Evolutionary conservation across 208 protist species (phyloP).

Genomic region (Trypanosoma platydactyli): DNA sequence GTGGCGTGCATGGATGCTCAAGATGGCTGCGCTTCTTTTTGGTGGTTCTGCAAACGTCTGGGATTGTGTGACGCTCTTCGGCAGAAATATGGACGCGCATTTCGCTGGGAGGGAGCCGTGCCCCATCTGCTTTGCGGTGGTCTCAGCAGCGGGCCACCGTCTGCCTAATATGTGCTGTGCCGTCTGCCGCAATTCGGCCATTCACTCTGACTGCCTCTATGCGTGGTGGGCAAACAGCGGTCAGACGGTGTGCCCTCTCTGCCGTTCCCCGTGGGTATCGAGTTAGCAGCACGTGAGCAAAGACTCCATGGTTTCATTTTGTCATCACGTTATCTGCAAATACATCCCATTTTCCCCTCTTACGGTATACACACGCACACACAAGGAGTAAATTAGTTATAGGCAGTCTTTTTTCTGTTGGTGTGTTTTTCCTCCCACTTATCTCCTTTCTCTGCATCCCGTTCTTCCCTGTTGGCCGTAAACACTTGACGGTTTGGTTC

Average conservation of each 20-base stretch:
- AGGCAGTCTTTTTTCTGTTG: too few relatives aligned
- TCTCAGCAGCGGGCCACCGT: conserved; percentile 72
- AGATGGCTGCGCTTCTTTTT: conserved; percentile 90
- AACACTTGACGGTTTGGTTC: too few relatives aligned
- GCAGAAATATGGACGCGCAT: conserved; percentile 89
- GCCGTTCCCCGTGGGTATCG: conserved; percentile 83
- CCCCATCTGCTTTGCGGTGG: conserved; percentile 91
- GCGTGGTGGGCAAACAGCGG: conserved; percentile 89
- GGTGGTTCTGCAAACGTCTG: conserved; percentile 71
- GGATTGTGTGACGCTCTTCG: conserved; percentile 88
- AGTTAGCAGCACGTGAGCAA: too few relatives aligned
- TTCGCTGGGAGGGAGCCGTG: conserved; percentile 89
- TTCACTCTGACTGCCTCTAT: conserved; percentile 88
- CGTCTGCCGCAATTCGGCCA: conserved; percentile 83
- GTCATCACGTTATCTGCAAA: not conserved
- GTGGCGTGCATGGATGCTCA: conserved; percentile 89
- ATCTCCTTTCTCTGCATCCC: too few relatives aligned
- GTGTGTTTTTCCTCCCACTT: too few relatives aligned
- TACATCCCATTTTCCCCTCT: too few relatives aligned
- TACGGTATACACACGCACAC: too few relatives aligned
- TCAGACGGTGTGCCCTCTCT: conserved; percentile 87
- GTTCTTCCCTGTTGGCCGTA: too few relatives aligned
- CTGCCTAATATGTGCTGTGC: conserved; percentile 87
- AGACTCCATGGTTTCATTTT: too few relatives aligned
- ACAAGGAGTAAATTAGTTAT: too few relatives aligned